Base-by-base conservation (phyloP, 148 eudicot species). In the Limonium bicolor region DNA sequence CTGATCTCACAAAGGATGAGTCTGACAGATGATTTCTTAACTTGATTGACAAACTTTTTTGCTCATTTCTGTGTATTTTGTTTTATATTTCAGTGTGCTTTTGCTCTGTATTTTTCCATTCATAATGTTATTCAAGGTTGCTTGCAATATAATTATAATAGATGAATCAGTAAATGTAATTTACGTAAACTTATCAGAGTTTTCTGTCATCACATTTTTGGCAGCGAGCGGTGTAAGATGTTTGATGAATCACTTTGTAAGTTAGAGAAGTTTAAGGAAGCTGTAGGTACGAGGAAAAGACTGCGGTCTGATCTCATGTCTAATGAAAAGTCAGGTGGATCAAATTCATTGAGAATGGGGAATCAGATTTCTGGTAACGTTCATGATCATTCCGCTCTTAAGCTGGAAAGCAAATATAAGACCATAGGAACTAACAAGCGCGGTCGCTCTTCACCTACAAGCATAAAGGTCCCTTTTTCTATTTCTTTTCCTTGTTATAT, bases 221-320 rank as follows among this genome's bases (percentile, higher is more conserved):
- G 13, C 68, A 73, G 74, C 68, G 71, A 62, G 37, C 55, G 74
- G 50, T 51, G 62, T 10, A 62, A 55, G 47, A 41, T 61, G 68
- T 52, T 69, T 27, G 26, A 53, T 44, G 67, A 64, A 27, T 69
- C 71, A 38, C 46, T 65, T 13, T 44, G 16, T 37, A 69, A 59
- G 44, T 24, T 73, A 50, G 71, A 65, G 18, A 69, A 69, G 48
- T 65, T 53, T 43, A 58, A 19, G 29, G 65, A 63, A 38, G 20
- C 52, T 8, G 12, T 49, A 30, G 58, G 48, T 31, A 46, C 60
- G 4, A 73, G 65, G 64, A 73, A 68, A 71, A 60, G 74, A 42
- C 79, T 61, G 48, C 64, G 68, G 11, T 26, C 48, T 47, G 67
- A 64, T 22, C 17, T 48, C 38, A 46, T 56, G 48, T 51, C 59